Percentiles rank a stretch among this genome's conserved stretches.
phyloP scores from a whole-genome alignment of 1,284 basidiomycete species.

The Golubevia pallescens region DNA sequence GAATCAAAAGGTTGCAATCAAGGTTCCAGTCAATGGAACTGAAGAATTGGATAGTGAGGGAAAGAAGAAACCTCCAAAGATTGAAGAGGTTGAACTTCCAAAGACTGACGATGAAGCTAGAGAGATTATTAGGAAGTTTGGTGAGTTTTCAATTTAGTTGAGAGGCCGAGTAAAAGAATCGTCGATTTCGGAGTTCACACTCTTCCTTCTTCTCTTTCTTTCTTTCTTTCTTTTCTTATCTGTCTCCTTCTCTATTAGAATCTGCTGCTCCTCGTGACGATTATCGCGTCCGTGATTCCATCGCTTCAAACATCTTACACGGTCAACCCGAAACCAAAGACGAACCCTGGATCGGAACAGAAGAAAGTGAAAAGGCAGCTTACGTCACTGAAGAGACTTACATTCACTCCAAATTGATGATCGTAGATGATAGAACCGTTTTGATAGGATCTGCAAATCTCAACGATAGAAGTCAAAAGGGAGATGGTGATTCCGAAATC shows the following conservation, averaged over 20 bases:
- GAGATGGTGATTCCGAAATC: slow-evolving; percentile 91
- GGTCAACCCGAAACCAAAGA: slow-evolving; percentile 50
- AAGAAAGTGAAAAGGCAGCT: slow-evolving; percentile 80
- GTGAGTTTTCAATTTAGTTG: too few species aligned
- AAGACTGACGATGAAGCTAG: slow-evolving; percentile 38
- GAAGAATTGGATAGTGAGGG: slow-evolving; percentile 12
- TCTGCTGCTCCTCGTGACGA: slow-evolving; percentile 22
- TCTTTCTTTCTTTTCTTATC: too few species aligned
- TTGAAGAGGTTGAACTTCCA: slow-evolving; percentile 36
- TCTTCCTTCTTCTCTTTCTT: too few species aligned
- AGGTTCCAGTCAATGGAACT: too few species aligned
- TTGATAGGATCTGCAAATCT: slow-evolving; percentile 87
- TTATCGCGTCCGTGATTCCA: slow-evolving; percentile 72
- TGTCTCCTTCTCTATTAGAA: too few species aligned
- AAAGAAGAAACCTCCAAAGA: slow-evolving; percentile 13
- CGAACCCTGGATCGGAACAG: slow-evolving; percentile 81
- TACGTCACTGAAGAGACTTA: slow-evolving; percentile 81
- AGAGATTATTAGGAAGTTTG: slow-evolving; percentile 16
- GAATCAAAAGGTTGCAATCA: too few species aligned
- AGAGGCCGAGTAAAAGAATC: too few species aligned
- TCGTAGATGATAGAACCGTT: slow-evolving; percentile 18
- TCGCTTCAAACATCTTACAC: slow-evolving; percentile 60
- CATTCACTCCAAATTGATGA: slow-evolving; percentile 69
- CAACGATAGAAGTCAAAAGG: slow-evolving; percentile 84
- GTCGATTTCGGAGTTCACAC: too few species aligned